Evolutionary conservation across 768 basidiomycete species (phyloP).

Genomic region (Sporobolomyces pararoseus): DNA sequence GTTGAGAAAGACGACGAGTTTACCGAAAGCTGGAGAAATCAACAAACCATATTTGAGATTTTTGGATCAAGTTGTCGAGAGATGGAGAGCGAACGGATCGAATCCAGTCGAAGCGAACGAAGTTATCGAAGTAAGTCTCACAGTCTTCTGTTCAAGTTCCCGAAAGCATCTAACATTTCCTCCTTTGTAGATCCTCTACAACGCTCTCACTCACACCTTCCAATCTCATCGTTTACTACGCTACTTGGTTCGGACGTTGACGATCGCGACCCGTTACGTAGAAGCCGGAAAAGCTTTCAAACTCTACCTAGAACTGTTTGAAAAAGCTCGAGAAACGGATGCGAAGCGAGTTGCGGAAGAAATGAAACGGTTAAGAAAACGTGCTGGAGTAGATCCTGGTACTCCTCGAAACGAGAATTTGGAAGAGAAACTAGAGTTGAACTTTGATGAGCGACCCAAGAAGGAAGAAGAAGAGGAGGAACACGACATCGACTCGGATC

Average conservation of each 20-base stretch:
- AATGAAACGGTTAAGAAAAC: conserved; percentile 47
- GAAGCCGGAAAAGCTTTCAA: conserved; percentile 71
- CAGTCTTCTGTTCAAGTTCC: background rate
- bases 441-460: too few species aligned
- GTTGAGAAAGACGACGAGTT: conserved; percentile 8
- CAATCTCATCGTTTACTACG: conserved; percentile 81
- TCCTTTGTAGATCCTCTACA: conserved; percentile 93
- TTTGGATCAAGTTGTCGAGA: conserved; percentile 33
- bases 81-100: conserved; percentile 18
- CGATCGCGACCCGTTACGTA: conserved; percentile 59
- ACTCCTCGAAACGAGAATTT: background rate
- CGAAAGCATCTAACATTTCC: too few species aligned
- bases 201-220: conserved; percentile 89
- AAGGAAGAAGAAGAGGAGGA: conserved; percentile 3
- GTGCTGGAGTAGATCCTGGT: conserved; percentile 43
- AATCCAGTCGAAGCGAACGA: background rate
- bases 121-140: conserved; percentile 35
- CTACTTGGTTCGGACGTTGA: conserved; percentile 67
- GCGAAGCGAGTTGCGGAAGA: conserved; percentile 45
- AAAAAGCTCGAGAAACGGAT: conserved; percentile 71
- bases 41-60: conserved; percentile 32
- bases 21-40: conserved; percentile 39
- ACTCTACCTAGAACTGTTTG: conserved; percentile 77
- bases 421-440: background rate
- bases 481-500: conserved; percentile 61